Evolutionary conservation across 305 asterid genomes (phyloP), one percentile per base, ranked within the genome.

Genomic region (Salvia sclarea): DNA sequence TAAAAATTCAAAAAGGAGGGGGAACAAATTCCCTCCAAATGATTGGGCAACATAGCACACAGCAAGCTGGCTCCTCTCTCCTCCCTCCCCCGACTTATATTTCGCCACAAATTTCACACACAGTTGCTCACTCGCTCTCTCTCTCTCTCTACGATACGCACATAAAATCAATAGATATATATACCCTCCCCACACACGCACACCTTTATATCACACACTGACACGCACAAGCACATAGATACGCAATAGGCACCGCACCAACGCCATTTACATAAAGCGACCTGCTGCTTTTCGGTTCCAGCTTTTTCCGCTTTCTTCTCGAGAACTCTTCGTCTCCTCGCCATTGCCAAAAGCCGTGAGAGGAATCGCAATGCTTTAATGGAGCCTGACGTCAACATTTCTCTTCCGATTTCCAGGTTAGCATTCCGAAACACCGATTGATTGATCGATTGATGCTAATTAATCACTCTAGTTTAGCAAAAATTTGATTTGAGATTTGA

Each of bases 1-100:
- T 12, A 9, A 21, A 55, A 76, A 44, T 64, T 71, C 61, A 66
- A 72, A 74, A 77, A 58, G 64, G 61, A 61, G 50, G 59, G 66
- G 79, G 81, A 75, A 78, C 78, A 78, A 71, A 78, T 78, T 81
- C 85, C 83, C 81, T 75, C 81, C 83, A 78, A 78, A 55, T 69
- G 76, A 68, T 78, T 78, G 81, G 82, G 76, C 72, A 73, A 40
- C 33, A 68, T 54, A 28, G 33, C 33, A 21, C 41, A 52, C 70
- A 30, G 69, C 64, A 61, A 50, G 75, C 75, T 61, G 69, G 69
- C 68, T 37, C 43, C 45, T 57, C 37, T 64, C 54, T 17, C 56
- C 31, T 28, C 30, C 20, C 41, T 20, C 41, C 53, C 37, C 38
- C 40, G 4, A 33, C 37, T 12, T 21, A 52, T 58, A 61, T 52